Conservation (phyloP, 768 basidiomycete genomes). For the Saitozyma podzolica region DNA sequence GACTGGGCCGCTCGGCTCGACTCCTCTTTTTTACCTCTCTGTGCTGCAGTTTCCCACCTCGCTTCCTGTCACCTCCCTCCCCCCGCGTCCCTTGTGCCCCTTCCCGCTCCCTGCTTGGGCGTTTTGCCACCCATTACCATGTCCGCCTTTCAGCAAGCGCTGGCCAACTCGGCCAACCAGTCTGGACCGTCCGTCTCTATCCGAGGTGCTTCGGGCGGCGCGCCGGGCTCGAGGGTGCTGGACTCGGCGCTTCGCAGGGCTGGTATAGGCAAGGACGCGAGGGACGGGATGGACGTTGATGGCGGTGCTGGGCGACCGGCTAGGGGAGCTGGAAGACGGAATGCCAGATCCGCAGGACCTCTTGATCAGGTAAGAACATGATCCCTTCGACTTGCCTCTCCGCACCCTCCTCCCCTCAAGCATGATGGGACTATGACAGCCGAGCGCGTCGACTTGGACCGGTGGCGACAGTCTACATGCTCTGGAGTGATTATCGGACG, state of each 20-base stretch:
- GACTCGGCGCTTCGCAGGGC: slow-evolving; percentile 34
- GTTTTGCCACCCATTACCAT: slow-evolving; percentile 4
- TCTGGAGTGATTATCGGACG: background rate
- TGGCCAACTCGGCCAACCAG: slow-evolving; percentile 20
- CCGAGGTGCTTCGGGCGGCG: slow-evolving; percentile 25
- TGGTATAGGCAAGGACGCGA: slow-evolving; percentile 21
- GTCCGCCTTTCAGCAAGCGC: slow-evolving; percentile 37
- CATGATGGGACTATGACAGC: background rate
- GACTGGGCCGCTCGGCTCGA: background rate
- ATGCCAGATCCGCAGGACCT: slow-evolving; percentile 25
- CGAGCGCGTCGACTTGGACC: background rate
- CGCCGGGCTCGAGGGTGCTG: slow-evolving; percentile 15
- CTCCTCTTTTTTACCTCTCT: too few species aligned
- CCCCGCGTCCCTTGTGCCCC: too few species aligned
- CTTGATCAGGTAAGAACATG: slow-evolving; percentile 42
- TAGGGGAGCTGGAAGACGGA: slow-evolving; percentile 9
- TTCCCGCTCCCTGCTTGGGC: too few species aligned
- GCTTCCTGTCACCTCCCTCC: too few species aligned
- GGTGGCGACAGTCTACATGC: background rate
- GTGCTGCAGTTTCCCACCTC: too few species aligned
- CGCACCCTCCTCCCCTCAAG: background rate
- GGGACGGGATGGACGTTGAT: slow-evolving; percentile 41
- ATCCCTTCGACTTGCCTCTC: slow-evolving; percentile 1
- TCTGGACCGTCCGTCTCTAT: slow-evolving; percentile 24
- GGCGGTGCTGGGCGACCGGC: slow-evolving; percentile 24